A percentile compares a stretch with the other conserved stretches of the same genome.
Evolutionary conservation across 768 basidiomycete genomes (phyloP).

Genomic region (Chlorophyllum brunneum): DNA sequence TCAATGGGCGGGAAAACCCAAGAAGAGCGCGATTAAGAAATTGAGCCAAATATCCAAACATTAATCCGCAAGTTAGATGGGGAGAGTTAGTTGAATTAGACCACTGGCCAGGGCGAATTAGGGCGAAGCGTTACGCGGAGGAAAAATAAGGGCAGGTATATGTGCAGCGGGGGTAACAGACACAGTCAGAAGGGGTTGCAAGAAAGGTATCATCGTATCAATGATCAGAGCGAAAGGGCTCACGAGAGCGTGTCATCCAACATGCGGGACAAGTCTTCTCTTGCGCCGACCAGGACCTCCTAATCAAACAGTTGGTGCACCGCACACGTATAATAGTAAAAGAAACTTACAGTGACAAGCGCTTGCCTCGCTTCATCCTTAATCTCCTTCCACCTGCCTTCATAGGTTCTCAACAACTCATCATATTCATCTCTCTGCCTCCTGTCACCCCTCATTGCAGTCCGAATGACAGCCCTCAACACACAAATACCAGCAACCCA

Average conservation of each 20-base stretch:
- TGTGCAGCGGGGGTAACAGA: conserved; percentile 1
- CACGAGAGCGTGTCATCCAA: conserved; percentile 7
- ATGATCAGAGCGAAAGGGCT: background rate
- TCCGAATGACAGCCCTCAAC: conserved; percentile 53
- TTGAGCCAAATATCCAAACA: background rate
- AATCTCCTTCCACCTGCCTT: conserved; percentile 68
- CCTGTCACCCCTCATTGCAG: conserved; percentile 42
- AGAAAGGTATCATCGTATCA: too few species aligned
- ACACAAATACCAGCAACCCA: conserved; percentile 66
- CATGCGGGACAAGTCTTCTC: conserved; percentile 11
- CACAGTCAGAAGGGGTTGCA: background rate
- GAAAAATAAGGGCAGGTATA: conserved; percentile 4
- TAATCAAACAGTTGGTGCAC: background rate
- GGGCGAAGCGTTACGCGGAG: background rate
- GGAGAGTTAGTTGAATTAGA: background rate
- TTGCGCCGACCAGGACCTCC: conserved; percentile 10
- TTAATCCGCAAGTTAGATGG: background rate
- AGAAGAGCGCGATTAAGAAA: background rate
- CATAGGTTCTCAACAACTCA: conserved; percentile 51
- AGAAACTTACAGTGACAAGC: conserved; percentile 46
- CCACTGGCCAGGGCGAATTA: background rate
- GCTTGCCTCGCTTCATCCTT: conserved; percentile 63
- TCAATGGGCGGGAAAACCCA: background rate
- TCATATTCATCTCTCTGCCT: conserved; percentile 51
- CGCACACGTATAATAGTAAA: background rate